Evolutionary conservation across 352 stramenopile genomes (phyloP), one percentile per base, ranked within the genome.

Genomic region (Globisporangium carolinianum): DNA sequence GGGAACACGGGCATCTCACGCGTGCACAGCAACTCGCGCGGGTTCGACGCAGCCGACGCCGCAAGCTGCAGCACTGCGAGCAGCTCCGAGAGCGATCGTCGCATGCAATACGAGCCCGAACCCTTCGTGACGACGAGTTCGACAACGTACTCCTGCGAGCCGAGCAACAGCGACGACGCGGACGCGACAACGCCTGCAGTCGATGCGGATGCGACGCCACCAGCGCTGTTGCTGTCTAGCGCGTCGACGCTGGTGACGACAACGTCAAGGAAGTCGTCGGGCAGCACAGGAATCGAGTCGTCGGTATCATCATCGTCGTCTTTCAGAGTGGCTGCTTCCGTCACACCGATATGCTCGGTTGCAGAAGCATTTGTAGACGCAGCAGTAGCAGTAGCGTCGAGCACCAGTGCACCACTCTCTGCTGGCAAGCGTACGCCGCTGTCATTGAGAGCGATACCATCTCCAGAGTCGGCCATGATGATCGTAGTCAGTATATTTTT

Each of bases 171-270:
- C 8, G 68, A 65, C 10, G 75, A 53, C 6, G 45, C 55, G 0
- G 66, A 76, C 0, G 72, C 59, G 18, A 85, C 72, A 46, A 81
- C 68, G 5, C 65, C 72, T 9, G 66, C 49, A n/a, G 70, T n/a
- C n/a, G n/a, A n/a, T n/a, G n/a, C n/a, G n/a, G n/a, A n/a, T n/a
- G n/a, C n/a, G n/a, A n/a, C n/a, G n/a, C n/a, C n/a, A n/a, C n/a
- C n/a, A n/a, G n/a, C 5, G 24, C 9, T 58, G 18, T 1, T 39
- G 54, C 9, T 41, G 11, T 69, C 57, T 3, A 65, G 57, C 24
- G 64, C 55, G 32, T 88, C 77, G 4, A 86, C 76, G 41, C 72
- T 83, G n/a, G 78, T 88, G 38, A 90, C 74, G 1, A 88, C 76
- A 5, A 90, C 76, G 46, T 87, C 72, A 1, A 88, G 63, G 24